Evolutionary conservation across 106 monocot genomes (phyloP), one percentile per base, ranked within the genome.

Genomic region (Vanilla planifolia): DNA sequence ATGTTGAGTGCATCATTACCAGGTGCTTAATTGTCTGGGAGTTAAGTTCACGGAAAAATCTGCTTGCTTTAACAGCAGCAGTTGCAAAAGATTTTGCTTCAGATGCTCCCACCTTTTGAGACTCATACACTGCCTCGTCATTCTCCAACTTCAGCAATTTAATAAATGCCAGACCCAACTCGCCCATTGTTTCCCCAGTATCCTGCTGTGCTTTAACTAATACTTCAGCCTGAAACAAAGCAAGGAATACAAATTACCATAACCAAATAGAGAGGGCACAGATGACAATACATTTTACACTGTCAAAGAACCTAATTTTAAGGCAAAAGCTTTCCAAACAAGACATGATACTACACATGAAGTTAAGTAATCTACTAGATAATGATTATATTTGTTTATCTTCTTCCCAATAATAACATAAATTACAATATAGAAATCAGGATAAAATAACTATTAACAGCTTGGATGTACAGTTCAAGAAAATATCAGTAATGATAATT

Each of bases 131-230:
- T 11, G 78, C 75, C 59, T 86, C 83, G 51, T 86, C 80, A 44
- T 51, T 86, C 71, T 94, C 94, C 59, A 94, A 85, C 51, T 89
- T 94, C 35, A 85, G 73, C 25, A 94, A 27, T 73, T 86, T 94
- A 55, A 94, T 75, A 60, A 94, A 82, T 44, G 83, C 70, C 65
- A 94, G 69, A 39, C 94, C 94, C 58, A 94, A 73, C 43, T 86
- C 85, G 53, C 94, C 94, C 85, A 94, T 85, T 67, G 80, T 86
- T 67, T 89, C 85, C 48, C 79, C 94, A 63, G 86, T 73, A 65
- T 89, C 83, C 30, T 86, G 89, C 29, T 94, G 89, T 40, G 83
- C 80, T 73, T 89, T 94, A 33, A 94, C 89, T 53, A 94, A 77
- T 43, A 73, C 75, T 77, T 89, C 94, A 41, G 94, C 94, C 94